Percentiles rank a stretch among this genome's conserved stretches.
Conservation (phyloP, 2,329 filamentous ascomycete genomes). For the Zopfia rhizophila region DNA sequence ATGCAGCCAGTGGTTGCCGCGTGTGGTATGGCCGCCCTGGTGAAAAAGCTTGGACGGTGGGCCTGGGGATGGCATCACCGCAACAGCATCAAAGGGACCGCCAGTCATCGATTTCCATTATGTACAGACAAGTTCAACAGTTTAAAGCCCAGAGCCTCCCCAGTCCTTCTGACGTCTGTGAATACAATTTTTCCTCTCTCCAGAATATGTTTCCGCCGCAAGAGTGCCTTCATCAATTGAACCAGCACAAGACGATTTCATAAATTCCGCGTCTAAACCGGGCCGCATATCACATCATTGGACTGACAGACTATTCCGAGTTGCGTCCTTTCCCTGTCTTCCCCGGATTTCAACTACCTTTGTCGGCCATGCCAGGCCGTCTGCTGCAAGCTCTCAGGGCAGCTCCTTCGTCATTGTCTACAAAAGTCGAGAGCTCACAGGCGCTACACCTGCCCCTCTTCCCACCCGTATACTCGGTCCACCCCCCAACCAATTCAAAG, state of each 20-base stretch:
- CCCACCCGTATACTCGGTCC: conserved; percentile 48
- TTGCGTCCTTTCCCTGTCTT: conserved; percentile 27
- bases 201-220: conserved; percentile 48
- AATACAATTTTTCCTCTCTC: conserved; percentile 9
- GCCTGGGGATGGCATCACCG: conserved; percentile 1
- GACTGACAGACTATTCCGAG: conserved; percentile 3
- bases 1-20: conserved; percentile 32
- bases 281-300: conserved; percentile 14
- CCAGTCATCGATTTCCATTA: conserved; percentile 23
- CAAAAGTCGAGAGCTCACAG: conserved; percentile 37
- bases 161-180: conserved; percentile 25
- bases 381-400: conserved; percentile 46
- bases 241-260: conserved; percentile 49
- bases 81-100: not conserved
- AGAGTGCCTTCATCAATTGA: conserved; percentile 40
- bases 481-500: conserved; percentile 41
- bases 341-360: conserved; percentile 36
- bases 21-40: conserved; percentile 29
- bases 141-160: conserved; percentile 41
- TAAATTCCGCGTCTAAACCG: conserved; percentile 21
- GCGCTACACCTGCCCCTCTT: conserved; percentile 34
- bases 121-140: conserved; percentile 25
- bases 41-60: conserved; percentile 21
- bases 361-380: conserved; percentile 48
- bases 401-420: conserved; percentile 42